phyloP scores from a whole-genome alignment of 2,329 filamentous ascomycete species.

The Mycosphaerella arachidis region DNA sequence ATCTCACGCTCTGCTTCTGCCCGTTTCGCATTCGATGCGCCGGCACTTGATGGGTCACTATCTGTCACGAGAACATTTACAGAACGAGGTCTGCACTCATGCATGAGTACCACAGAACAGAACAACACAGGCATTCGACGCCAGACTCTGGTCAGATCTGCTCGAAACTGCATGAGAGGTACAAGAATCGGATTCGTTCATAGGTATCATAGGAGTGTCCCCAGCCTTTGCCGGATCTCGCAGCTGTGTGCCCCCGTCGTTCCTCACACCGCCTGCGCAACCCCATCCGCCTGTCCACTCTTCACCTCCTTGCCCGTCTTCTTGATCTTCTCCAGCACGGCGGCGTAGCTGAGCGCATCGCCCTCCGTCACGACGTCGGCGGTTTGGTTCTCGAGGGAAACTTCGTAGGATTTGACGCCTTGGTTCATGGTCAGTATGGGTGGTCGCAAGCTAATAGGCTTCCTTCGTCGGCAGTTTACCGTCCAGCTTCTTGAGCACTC shows the following conservation, averaged over 20 bases:
- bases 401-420: conserved; percentile 84
- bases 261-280: conserved; percentile 33
- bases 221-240: no score
- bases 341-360: conserved; percentile 67
- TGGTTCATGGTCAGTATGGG: conserved; percentile 5
- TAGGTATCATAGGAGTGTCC: not conserved
- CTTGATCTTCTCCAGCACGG: conserved; percentile 79
- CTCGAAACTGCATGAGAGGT: no score
- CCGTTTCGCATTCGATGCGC: not conserved
- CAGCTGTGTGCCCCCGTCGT: no score
- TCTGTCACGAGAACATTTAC: no score
- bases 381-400: conserved; percentile 80
- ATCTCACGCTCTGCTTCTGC: not conserved
- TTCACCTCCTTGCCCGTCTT: conserved; percentile 95
- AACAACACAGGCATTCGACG: no score
- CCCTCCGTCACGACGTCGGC: conserved; percentile 67
- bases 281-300: conserved; percentile 66
- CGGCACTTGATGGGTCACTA: not conserved
- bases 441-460: not conserved
- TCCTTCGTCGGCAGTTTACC: conserved; percentile 6
- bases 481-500: conserved; percentile 73
- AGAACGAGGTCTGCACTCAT: no score
- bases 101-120: no score
- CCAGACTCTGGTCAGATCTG: no score
- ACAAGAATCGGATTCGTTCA: not conserved